Percentiles rank a stretch among this genome's conserved stretches.
phyloP scores from a whole-genome alignment of 116 monocot genomes.

The Phalaenopsis hybrid region DNA sequence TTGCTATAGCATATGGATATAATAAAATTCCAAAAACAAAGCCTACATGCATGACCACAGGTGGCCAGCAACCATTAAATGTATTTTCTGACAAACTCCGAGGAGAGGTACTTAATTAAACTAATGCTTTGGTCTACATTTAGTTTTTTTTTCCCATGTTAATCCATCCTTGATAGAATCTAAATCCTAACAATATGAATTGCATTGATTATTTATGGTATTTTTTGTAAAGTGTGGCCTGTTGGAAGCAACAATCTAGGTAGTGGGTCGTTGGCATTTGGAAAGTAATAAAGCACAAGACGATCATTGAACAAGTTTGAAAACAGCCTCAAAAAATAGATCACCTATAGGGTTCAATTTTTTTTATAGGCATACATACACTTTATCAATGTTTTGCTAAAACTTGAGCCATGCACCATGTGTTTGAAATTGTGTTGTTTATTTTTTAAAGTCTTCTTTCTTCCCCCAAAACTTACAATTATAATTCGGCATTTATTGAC shows the following conservation, averaged over 20 bases:
- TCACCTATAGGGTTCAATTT: background rate
- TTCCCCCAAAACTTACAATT: background rate
- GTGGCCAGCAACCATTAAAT: constrained; percentile 67
- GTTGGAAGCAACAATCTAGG: background rate
- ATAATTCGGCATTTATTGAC: background rate
- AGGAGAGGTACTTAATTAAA: constrained; percentile 45
- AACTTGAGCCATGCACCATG: background rate
- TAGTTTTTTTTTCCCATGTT: background rate
- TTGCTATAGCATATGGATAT: constrained; percentile 91
- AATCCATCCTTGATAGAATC: background rate
- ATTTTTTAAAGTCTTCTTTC: background rate
- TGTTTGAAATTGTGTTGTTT: background rate
- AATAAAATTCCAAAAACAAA: constrained; percentile 77
- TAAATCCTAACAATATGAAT: constrained; percentile 1
- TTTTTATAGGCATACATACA: background rate
- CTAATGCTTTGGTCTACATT: background rate
- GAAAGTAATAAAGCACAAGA: background rate
- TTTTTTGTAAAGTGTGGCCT: background rate
- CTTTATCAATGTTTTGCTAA: background rate
- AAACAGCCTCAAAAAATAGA: background rate
- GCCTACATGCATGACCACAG: constrained; percentile 60
- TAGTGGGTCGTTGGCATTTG: background rate
- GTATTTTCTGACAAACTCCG: constrained; percentile 73
- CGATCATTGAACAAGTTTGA: background rate
- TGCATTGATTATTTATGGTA: background rate